Conservation (phyloP, 1,284 basidiomycete genomes). For the Anthracocystis walkeri region DNA sequence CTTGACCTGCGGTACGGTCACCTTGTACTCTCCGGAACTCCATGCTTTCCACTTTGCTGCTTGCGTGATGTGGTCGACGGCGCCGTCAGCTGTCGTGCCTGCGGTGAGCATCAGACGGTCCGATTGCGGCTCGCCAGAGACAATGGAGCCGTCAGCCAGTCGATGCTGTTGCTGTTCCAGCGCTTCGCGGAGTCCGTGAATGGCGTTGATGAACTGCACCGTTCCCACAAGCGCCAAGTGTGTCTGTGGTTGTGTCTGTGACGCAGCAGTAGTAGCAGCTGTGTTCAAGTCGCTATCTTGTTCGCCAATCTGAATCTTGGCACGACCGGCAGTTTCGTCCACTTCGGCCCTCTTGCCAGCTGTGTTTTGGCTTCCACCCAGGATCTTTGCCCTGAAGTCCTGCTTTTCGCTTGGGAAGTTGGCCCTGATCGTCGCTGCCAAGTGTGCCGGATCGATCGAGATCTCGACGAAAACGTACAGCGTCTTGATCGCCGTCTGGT, state of each 20-base stretch:
- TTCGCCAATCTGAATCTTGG: slow-evolving; percentile 43
- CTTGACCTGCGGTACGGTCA: slow-evolving; percentile 84
- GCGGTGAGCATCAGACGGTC: slow-evolving; percentile 43
- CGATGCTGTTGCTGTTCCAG: slow-evolving; percentile 49
- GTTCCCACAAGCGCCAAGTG: slow-evolving; percentile 67
- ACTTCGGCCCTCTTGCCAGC: slow-evolving; percentile 21
- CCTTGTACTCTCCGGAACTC: slow-evolving; percentile 50
- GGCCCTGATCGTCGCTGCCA: slow-evolving; percentile 83
- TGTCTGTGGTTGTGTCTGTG: slow-evolving; percentile 16
- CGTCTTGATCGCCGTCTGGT: slow-evolving; percentile 89
- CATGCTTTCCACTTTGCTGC: slow-evolving; percentile 46
- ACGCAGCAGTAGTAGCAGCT: neutral
- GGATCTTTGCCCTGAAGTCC: slow-evolving; percentile 75
- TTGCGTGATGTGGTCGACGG: slow-evolving; percentile 43
- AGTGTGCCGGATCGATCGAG: slow-evolving; percentile 85
- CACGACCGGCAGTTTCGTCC: slow-evolving; percentile 34
- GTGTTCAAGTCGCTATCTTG: slow-evolving; percentile 10
- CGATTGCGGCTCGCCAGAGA: slow-evolving; percentile 13
- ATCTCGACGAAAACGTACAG: slow-evolving; percentile 99
- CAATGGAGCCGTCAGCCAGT: slow-evolving; percentile 36
- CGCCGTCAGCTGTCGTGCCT: slow-evolving; percentile 14
- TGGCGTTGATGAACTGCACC: slow-evolving; percentile 68
- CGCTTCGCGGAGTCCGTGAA: slow-evolving; percentile 58
- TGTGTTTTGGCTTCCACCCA: slow-evolving; percentile 42
- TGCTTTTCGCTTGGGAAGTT: slow-evolving; percentile 82